Percentiles rank a stretch among this genome's conserved stretches.
Evolutionary conservation across 2,329 filamentous ascomycete species (phyloP).

Genomic region (Fragosphaeria purpurea): DNA sequence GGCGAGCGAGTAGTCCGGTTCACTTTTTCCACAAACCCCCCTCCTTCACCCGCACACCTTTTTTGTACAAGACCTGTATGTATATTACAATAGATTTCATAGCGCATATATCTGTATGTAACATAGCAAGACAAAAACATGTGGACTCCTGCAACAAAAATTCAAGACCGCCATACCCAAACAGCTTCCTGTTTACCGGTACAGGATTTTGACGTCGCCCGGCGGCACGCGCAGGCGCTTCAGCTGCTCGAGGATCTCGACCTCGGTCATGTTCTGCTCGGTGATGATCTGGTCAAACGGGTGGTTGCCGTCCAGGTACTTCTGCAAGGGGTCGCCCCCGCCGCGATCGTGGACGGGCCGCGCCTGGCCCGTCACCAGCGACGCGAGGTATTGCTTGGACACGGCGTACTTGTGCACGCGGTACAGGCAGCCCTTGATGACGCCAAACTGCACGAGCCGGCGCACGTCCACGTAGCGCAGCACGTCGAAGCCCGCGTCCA

Average conservation of each 20-base stretch:
- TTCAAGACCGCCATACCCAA: too few species aligned
- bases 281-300: slow-evolving; percentile 76
- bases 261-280: slow-evolving; percentile 60
- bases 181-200: slow-evolving; percentile 26
- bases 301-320: slow-evolving; percentile 64
- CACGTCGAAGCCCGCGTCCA: slow-evolving; percentile 52
- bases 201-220: slow-evolving; percentile 45
- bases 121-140: too few species aligned
- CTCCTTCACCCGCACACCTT: not conserved
- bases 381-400: slow-evolving; percentile 50
- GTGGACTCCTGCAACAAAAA: not conserved
- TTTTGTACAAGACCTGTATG: not conserved
- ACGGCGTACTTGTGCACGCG: slow-evolving; percentile 87
- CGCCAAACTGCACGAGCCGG: slow-evolving; percentile 86
- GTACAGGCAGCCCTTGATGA: slow-evolving; percentile 92
- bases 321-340: slow-evolving; percentile 45
- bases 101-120: too few species aligned
- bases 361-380: slow-evolving; percentile 44
- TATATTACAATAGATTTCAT: not conserved
- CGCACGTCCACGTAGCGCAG: slow-evolving; percentile 75
- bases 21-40: too few species aligned
- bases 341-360: slow-evolving; percentile 17
- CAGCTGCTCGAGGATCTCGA: slow-evolving; percentile 59
- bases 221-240: slow-evolving; percentile 44
- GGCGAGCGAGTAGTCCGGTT: not conserved